Percentiles rank a stretch among this genome's conserved stretches.
Conservation (phyloP, 1,139 yeast genomes). For the Blastobotrys ciferrii region DNA sequence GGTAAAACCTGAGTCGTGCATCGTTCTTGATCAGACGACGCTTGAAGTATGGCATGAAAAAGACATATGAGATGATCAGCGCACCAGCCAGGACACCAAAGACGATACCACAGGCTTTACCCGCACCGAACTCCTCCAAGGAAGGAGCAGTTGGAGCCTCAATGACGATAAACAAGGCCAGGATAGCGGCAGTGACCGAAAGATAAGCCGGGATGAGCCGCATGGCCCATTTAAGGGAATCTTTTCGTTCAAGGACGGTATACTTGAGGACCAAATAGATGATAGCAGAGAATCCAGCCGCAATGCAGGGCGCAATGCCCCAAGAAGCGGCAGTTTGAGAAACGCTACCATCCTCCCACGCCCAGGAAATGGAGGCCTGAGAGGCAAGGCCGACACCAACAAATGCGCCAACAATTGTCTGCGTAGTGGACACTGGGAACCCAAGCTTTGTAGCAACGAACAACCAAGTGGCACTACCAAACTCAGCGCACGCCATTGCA, state of each 20-base stretch:
- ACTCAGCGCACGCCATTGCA: conserved; percentile 71
- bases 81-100: conserved; percentile 65
- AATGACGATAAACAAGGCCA: conserved; percentile 53
- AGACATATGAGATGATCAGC: conserved; percentile 47
- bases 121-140: conserved; percentile 22
- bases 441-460: conserved; percentile 64
- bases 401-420: conserved; percentile 74
- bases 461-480: conserved; percentile 75
- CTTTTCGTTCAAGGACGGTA: conserved; percentile 58
- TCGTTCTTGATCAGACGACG: conserved; percentile 62
- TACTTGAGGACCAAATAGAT: conserved; percentile 60
- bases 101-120: conserved; percentile 38
- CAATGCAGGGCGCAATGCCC: conserved; percentile 76
- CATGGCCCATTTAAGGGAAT: conserved; percentile 54
- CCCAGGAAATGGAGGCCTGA: conserved; percentile 64
- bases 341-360: conserved; percentile 60
- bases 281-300: conserved; percentile 61
- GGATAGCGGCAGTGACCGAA: conserved; percentile 57
- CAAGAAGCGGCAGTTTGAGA: conserved; percentile 75
- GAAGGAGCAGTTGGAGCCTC: conserved; percentile 25
- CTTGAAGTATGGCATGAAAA: conserved; percentile 61
- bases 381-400: conserved; percentile 79
- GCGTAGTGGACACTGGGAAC: conserved; percentile 78
- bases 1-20: conserved; percentile 64
- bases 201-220: conserved; percentile 60